Base-by-base conservation (phyloP, 495 filamentous ascomycete genomes). In the Penicillium canariense region DNA sequence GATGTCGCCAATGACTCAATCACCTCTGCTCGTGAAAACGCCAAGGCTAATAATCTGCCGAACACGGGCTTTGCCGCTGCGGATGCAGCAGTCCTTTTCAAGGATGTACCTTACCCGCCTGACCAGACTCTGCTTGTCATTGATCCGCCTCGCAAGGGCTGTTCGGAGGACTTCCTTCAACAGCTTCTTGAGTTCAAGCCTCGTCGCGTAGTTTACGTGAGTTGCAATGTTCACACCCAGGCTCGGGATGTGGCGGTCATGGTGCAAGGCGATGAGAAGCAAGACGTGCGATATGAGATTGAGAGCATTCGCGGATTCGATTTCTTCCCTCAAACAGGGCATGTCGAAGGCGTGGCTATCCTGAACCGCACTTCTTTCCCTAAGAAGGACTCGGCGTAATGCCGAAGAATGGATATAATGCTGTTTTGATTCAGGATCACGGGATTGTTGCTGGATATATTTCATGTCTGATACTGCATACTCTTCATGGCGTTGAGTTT, bases 191-290 rank as follows among this genome's bases (percentile, higher is more conserved):
- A 68, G 17, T 97, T 84, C 59, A 85, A 77, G 42, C 94, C 94
- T 5, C 77, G 77, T 51, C 74, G 93, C 40, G 81, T 97, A 11
- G 85, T 96, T 7, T 98, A 98, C 65, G 94, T 98, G 18, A 93
- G 88, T 52, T 98, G 94, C 59, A 97, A 98, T 66, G 95, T 97
- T 51, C 95, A 97, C 63, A 96, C 94, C 18, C 94, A 98, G 75
- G 95, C 94, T 30, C 76, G 95, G 46, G 94, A 98, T 73, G 84
- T 97, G 2, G 91, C 90, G 0, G 77, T 89, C 28, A 72, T 96
- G 70, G 89, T 96, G 0, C 78, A 85, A 48, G 89, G 88, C 17
- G 68, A 77, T 42, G 66, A 70, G 39, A 75, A 74, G 60, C 70
- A 71, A 10, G 69, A 77, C 45, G 76, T 78, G 25, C 74, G 79